These are phyloP conservation scores for Alternaria metachromatica DNA, from an alignment of 2,329 filamentous ascomycete genomes.

Conservation along the genomic window DNA sequence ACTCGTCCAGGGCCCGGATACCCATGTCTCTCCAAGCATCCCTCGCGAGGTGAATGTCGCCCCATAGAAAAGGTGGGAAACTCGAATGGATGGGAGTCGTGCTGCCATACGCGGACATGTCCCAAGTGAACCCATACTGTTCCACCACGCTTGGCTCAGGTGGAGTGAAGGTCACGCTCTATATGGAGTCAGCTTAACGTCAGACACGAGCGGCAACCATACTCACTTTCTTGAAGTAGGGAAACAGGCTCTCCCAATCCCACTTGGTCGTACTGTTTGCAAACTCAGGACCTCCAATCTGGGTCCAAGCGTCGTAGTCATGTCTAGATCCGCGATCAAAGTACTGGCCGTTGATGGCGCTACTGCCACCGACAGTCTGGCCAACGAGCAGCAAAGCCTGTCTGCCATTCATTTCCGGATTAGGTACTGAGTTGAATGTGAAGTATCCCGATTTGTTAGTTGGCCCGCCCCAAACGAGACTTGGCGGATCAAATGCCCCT, in stretches of 20 bases:
- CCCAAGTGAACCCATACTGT: slow-evolving; percentile 14
- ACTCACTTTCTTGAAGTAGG: slow-evolving; percentile 21
- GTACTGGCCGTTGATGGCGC: slow-evolving; percentile 15
- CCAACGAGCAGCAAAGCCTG: slow-evolving; percentile 4
- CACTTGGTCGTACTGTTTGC: slow-evolving; percentile 4
- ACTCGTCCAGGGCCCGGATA: slow-evolving; percentile 1
- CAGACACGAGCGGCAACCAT: not conserved
- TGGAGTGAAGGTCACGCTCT: slow-evolving; percentile 14
- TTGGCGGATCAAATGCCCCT: slow-evolving; percentile 1
- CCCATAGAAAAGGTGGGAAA: slow-evolving; percentile 11
- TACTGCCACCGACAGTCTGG: slow-evolving; percentile 16
- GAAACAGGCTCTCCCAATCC: slow-evolving; percentile 22
- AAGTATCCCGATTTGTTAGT: not conserved
- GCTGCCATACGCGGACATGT: slow-evolving; percentile 6
- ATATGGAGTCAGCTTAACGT: not conserved
- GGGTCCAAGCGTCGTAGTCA: slow-evolving; percentile 18
- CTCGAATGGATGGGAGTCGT: slow-evolving; percentile 8
- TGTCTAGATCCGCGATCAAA: slow-evolving; percentile 8
- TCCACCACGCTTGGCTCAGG: not conserved
- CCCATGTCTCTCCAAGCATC: slow-evolving; percentile 11
- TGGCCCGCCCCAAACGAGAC: not conserved
- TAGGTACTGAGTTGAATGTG: slow-evolving; percentile 9
- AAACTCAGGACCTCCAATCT: slow-evolving; percentile 7
- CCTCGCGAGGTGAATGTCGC: not conserved
- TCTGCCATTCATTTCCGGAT: slow-evolving; percentile 1